Base-by-base conservation (phyloP, 2,329 filamentous ascomycete species). In the Aspergillus melleus region DNA sequence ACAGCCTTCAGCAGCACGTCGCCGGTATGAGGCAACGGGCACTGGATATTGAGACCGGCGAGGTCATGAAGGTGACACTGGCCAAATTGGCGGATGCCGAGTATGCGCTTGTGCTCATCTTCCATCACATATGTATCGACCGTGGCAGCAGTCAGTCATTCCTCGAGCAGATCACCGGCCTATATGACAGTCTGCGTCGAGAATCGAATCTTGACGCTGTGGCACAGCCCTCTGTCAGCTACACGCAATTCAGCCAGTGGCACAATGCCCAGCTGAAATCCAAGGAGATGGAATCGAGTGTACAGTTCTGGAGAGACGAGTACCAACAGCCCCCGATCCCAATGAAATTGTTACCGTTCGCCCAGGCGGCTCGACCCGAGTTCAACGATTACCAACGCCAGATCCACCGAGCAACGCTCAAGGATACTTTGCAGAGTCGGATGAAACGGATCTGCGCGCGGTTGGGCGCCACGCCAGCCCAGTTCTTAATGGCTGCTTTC, bases 111-210 rank as follows among this genome's bases (percentile, higher is more conserved):
- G 49, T 57, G 19, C 32, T 52, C 36, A 57, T 52, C 24, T 44
- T 57, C 16, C 55, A 57, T 22, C 55, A 57, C 49, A 57, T 57
- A 11, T 42, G 22, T 14, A 57, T 42, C 9, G 55, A 57, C 39
- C 36, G 49, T 4, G 55, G 32, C n/a, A 52, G 49, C 20, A 52
- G 29, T 12, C 20, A 46, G 8, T 26, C 49, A 9, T 29, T 57
- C 8, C 32, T 57, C 11, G 49, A 24, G 19, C 54, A 57, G 54
- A 22, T 57, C 19, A 24, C 32, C 8, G 24, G 30, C 6, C 20
- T 57, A 20, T 57, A 57, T 19, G 39, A 57, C 12, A 32, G 20
- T 6, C n/a, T 52, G 4, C 20, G 22, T 2, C 22, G 24, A 10
- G 49, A 36, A 12, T 30, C 30, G 4, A 46, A 42, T n/a, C 49